These are phyloP conservation scores for Leucosporidium creatinivorum DNA, from an alignment of 768 basidiomycete species.

Conservation along the genomic window DNA sequence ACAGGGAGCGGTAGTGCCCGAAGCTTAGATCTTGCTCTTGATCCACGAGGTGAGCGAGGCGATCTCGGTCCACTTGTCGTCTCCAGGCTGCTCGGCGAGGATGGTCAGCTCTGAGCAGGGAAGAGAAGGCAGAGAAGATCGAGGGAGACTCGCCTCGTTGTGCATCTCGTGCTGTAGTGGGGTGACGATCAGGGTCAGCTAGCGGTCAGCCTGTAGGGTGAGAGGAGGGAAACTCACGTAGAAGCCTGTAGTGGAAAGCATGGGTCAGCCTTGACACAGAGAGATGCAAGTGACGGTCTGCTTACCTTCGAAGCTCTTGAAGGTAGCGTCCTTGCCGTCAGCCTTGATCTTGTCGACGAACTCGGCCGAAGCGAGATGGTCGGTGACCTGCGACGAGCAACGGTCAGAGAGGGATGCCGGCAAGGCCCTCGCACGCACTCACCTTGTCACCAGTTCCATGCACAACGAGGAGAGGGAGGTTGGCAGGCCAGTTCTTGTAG, in stretches of 20 bases:
- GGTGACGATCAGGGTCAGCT: neutral
- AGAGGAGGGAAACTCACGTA: neutral
- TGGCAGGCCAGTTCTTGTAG: constrained; percentile 22
- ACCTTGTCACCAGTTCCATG: constrained; percentile 34
- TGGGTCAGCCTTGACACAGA: no score
- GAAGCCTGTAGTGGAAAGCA: neutral
- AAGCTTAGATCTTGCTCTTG: constrained; percentile 8
- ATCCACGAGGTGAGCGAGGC: constrained; percentile 31
- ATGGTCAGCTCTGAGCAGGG: neutral
- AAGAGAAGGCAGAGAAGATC: neutral
- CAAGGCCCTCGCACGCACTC: neutral
- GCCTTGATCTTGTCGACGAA: constrained; percentile 26
- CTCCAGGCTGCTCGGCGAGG: constrained; percentile 20
- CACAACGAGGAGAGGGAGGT: constrained; percentile 30
- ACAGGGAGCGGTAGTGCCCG: neutral
- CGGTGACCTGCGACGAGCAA: constrained; percentile 8
- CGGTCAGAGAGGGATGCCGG: neutral
- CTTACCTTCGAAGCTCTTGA: constrained; percentile 16
- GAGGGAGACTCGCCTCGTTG: constrained; percentile 18
- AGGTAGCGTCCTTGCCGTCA: constrained; percentile 15
- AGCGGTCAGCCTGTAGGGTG: neutral
- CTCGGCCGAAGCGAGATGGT: constrained; percentile 2
- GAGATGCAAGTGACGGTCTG: no score
- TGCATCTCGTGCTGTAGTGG: constrained; percentile 31
- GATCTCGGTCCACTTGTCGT: constrained; percentile 29